phyloP scores from a whole-genome alignment of 108 stramenopile species.

The Aurantiochytrium sp. region DNA sequence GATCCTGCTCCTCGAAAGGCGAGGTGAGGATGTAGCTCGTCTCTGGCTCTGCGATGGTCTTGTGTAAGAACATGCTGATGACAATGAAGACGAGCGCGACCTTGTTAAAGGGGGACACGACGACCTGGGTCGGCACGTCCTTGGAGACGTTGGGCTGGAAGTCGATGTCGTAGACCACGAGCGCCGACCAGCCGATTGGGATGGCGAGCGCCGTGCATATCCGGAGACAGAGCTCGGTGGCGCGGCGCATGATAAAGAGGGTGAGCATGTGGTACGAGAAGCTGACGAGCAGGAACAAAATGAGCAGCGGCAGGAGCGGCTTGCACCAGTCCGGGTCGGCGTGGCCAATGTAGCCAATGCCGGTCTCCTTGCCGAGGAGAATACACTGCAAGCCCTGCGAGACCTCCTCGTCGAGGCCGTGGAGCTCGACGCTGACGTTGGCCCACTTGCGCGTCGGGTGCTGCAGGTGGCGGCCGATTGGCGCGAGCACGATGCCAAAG shows the following conservation, averaged over 20 bases:
- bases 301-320: constrained; percentile 44
- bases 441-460: background rate
- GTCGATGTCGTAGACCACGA: background rate
- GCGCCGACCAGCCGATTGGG: constrained; percentile 12
- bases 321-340: constrained; percentile 7
- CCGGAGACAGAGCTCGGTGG: background rate
- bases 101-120: background rate
- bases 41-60: background rate
- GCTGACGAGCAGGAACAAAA: constrained; percentile 77
- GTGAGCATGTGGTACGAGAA: constrained; percentile 89
- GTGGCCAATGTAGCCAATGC: background rate
- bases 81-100: background rate
- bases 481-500: background rate
- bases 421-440: background rate
- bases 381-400: constrained; percentile 10
- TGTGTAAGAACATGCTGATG: constrained; percentile 5
- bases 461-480: constrained; percentile 8
- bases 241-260: constrained; percentile 69
- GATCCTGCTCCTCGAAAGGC: constrained; percentile 9
- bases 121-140: background rate
- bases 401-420: background rate
- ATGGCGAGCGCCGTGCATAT: constrained; percentile 12
- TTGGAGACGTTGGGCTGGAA: background rate
- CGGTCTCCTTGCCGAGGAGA: constrained; percentile 8
- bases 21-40: constrained; percentile 19